Conservation (phyloP, 371 early-diverging fungal species). For the Rhizopus arrhizus region DNA sequence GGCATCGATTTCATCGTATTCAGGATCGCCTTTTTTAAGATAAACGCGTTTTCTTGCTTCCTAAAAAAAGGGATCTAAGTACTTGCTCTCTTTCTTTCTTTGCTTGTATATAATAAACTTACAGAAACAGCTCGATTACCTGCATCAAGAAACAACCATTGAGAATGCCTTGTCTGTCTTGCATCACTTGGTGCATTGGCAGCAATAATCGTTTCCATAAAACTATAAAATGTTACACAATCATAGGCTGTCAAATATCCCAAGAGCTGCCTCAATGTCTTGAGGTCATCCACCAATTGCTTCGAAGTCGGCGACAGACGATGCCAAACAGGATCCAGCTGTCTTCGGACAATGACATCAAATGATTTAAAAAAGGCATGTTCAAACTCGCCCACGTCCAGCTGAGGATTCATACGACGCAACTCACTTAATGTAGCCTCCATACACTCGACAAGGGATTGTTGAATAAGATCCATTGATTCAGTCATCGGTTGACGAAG, state of each 20-base stretch:
- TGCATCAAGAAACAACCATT: constrained; percentile 88
- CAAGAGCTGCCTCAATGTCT: constrained; percentile 70
- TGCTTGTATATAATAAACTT: constrained; percentile 5
- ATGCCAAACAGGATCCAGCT: constrained; percentile 91
- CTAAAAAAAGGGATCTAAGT: constrained; percentile 23
- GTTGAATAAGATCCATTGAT: constrained; percentile 83
- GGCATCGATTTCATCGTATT: constrained; percentile 25
- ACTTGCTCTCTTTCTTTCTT: not conserved
- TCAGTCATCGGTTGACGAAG: constrained; percentile 80
- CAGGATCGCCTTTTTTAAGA: constrained; percentile 46
- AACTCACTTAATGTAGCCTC: constrained; percentile 80
- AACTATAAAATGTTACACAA: constrained; percentile 84
- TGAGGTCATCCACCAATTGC: constrained; percentile 77
- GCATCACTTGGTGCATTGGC: constrained; percentile 47
- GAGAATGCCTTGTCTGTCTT: constrained; percentile 48
- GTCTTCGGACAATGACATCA: constrained; percentile 72
- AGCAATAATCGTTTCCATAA: constrained; percentile 81
- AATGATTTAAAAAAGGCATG: constrained; percentile 83
- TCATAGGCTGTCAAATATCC: constrained; percentile 82
- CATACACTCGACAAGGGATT: constrained; percentile 84
- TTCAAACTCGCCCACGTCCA: constrained; percentile 87
- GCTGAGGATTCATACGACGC: constrained; percentile 62
- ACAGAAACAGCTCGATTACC: constrained; percentile 74
- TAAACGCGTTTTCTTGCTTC: constrained; percentile 69
- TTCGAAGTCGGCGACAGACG: constrained; percentile 72